Evolutionary conservation across 805 yeast species (phyloP).

Genomic region (Kazachstania bromeliacearum): DNA sequence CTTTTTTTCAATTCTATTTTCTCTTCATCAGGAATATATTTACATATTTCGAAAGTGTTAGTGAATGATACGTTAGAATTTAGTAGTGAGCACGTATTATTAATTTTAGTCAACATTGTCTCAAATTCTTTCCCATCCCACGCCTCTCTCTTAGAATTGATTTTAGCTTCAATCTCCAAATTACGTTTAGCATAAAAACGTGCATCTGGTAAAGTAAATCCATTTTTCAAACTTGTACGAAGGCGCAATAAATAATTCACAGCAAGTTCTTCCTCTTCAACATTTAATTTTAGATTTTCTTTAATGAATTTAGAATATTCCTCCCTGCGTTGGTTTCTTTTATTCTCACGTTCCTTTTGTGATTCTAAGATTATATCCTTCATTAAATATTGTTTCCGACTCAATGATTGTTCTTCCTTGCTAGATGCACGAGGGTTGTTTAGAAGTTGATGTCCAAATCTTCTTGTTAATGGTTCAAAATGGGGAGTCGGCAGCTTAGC

Average conservation of each 20-base stretch:
- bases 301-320: constrained; percentile 25
- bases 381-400: constrained; percentile 56
- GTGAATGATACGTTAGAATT: constrained; percentile 19
- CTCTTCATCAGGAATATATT: constrained; percentile 27
- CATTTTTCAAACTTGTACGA: constrained; percentile 48
- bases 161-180: constrained; percentile 35
- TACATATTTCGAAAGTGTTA: constrained; percentile 18
- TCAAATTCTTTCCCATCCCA: constrained; percentile 24
- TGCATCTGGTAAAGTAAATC: constrained; percentile 49
- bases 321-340: constrained; percentile 28
- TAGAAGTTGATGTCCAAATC: constrained; percentile 70
- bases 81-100: constrained; percentile 8
- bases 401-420: constrained; percentile 50
- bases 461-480: constrained; percentile 77
- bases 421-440: constrained; percentile 35
- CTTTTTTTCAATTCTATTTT: constrained; percentile 18
- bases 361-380: constrained; percentile 42
- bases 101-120: constrained; percentile 14
- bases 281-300: constrained; percentile 11
- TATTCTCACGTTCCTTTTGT: constrained; percentile 33
- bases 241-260: constrained; percentile 45
- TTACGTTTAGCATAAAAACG: constrained; percentile 48
- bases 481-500: constrained; percentile 76
- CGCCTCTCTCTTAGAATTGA: constrained; percentile 32
- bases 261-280: constrained; percentile 32